phyloP scores from a whole-genome alignment of 2,329 filamentous ascomycete species.

The Coleophoma crateriformis region DNA sequence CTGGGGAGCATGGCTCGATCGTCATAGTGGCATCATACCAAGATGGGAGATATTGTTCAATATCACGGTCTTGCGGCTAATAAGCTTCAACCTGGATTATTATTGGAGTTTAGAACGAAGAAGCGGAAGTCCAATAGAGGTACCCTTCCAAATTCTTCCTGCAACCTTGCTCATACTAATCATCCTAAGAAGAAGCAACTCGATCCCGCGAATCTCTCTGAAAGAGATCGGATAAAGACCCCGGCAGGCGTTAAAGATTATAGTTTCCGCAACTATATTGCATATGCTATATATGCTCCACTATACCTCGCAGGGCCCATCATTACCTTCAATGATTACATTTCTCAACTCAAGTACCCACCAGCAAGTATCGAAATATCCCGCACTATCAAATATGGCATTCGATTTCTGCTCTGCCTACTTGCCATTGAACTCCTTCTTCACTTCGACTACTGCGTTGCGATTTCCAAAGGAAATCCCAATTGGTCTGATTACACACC shows the following conservation, averaged over 20 bases:
- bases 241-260: conserved; percentile 69
- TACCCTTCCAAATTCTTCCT: conserved; percentile 34
- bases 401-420: conserved; percentile 76
- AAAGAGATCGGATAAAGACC: conserved; percentile 76
- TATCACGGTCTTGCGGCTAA: conserved; percentile 82
- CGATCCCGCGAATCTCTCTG: conserved; percentile 79
- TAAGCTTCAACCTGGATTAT: conserved; percentile 96
- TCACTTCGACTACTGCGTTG: conserved; percentile 89
- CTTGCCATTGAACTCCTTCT: conserved; percentile 87
- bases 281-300: conserved; percentile 85
- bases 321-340: conserved; percentile 96
- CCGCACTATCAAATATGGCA: conserved; percentile 73
- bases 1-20: conserved; percentile 71
- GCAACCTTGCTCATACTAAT: conserved; percentile 46
- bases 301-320: conserved; percentile 92
- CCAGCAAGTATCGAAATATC: conserved; percentile 62
- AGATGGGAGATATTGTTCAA: conserved; percentile 99
- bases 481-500: conserved; percentile 81
- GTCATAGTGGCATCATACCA: conserved; percentile 74
- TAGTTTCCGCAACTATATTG: conserved; percentile 79
- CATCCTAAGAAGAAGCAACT: conserved; percentile 91
- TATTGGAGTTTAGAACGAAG: conserved; percentile 77
- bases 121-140: conserved; percentile 69
- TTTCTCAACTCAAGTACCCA: conserved; percentile 75
- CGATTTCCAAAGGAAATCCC: conserved; percentile 77